Conservation (phyloP, 345 rosid genomes). For the Arabis alpina region DNA sequence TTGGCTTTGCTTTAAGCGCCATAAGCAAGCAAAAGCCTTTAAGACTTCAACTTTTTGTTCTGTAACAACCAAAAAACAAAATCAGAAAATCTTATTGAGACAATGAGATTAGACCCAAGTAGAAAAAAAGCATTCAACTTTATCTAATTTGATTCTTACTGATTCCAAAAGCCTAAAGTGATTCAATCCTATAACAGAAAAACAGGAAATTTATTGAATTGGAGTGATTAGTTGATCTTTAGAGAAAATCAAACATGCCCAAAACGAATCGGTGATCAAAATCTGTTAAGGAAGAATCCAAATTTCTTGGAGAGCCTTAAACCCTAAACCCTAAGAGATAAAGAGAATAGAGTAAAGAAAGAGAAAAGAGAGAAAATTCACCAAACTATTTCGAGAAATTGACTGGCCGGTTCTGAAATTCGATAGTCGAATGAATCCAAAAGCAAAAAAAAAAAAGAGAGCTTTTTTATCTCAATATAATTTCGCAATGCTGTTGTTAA, state of each 20-base stretch:
- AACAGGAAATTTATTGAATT: not conserved
- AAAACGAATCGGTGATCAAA: constrained; percentile 12
- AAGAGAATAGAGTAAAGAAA: constrained; percentile 16
- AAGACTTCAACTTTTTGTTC: constrained; percentile 30
- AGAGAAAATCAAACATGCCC: constrained; percentile 11
- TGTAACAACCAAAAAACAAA: not conserved
- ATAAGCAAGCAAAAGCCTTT: not conserved
- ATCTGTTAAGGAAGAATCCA: constrained; percentile 28
- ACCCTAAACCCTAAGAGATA: constrained; percentile 34
- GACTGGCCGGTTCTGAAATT: constrained; percentile 8
- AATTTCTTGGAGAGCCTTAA: constrained; percentile 33
- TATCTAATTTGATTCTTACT: constrained; percentile 27
- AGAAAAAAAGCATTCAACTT: constrained; percentile 28
- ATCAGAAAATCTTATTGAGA: not conserved
- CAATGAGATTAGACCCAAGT: not conserved
- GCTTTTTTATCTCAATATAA: constrained; percentile 9
- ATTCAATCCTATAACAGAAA: not conserved
- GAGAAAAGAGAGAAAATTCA: constrained; percentile 26
- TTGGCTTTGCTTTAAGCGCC: constrained; percentile 45
- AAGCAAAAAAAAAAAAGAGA: not conserved
- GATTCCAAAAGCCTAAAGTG: not conserved
- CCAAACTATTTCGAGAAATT: constrained; percentile 26
- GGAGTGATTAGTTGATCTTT: constrained; percentile 18
- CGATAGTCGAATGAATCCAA: constrained; percentile 24
- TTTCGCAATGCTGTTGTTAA: constrained; percentile 3